Conservation (phyloP, 345 rosid species). For the Sisymbrium irio region DNA sequence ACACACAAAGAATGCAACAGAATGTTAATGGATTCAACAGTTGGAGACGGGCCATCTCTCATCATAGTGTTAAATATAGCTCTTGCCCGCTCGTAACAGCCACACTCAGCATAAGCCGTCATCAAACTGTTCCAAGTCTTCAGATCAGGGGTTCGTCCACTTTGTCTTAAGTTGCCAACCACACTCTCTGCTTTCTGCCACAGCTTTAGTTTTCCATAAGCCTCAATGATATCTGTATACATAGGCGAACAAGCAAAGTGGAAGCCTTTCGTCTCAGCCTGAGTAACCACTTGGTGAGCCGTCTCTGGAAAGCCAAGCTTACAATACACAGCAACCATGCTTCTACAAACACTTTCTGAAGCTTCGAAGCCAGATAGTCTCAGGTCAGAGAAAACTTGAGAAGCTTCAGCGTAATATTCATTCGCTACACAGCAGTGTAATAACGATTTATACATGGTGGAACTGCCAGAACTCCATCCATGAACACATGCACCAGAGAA, state of each 20-base stretch:
- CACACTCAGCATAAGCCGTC: conserved; percentile 82
- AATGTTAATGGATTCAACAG: conserved; percentile 81
- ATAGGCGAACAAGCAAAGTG: conserved; percentile 44
- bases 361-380: conserved; percentile 58
- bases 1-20: conserved; percentile 77
- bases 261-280: conserved; percentile 56
- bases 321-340: conserved; percentile 62
- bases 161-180: conserved; percentile 70
- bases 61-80: conserved; percentile 89
- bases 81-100: conserved; percentile 87
- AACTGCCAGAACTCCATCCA: conserved; percentile 46
- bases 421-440: conserved; percentile 63
- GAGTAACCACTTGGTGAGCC: conserved; percentile 61
- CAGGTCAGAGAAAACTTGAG: conserved; percentile 83
- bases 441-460: conserved; percentile 65
- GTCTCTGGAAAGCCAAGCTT: conserved; percentile 87
- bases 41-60: conserved; percentile 93
- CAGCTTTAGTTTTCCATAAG: conserved; percentile 66
- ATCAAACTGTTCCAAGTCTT: conserved; percentile 89
- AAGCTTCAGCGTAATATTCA: conserved; percentile 65
- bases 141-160: conserved; percentile 49
- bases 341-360: conserved; percentile 48
- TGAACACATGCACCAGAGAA: conserved; percentile 37
- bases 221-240: conserved; percentile 60
- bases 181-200: conserved; percentile 92